Conservation (phyloP, 116 monocot genomes). For the Cymodocea nodosa region DNA sequence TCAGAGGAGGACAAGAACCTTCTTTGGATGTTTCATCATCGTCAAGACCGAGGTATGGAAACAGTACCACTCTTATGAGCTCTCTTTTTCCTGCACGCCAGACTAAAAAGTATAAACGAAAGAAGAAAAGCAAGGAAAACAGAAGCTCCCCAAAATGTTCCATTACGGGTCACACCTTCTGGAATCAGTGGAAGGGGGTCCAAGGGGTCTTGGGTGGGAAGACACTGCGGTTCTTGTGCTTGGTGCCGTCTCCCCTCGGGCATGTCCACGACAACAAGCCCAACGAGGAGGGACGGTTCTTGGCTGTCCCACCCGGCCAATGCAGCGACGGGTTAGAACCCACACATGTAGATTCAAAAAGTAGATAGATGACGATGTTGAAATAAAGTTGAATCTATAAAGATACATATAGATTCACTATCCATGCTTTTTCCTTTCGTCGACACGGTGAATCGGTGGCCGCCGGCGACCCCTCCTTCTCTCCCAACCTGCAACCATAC, state of each 20-base stretch:
- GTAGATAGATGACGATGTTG: no score
- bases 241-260: slow-evolving; percentile 52
- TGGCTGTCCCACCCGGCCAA: slow-evolving; percentile 96
- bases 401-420: no score
- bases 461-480: no score
- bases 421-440: no score
- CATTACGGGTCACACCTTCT: slow-evolving; percentile 15
- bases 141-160: neutral
- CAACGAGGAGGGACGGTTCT: slow-evolving; percentile 65
- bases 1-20: slow-evolving; percentile 13
- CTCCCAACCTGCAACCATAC: no score
- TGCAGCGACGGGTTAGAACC: slow-evolving; percentile 67
- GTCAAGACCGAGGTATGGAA: slow-evolving; percentile 52
- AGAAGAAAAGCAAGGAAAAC: slow-evolving; percentile 4
- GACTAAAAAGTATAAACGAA: neutral
- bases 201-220: slow-evolving; percentile 23
- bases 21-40: slow-evolving; percentile 18
- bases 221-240: slow-evolving; percentile 24
- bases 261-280: slow-evolving; percentile 82
- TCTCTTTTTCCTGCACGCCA: slow-evolving; percentile 46
- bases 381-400: no score
- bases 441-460: no score
- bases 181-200: slow-evolving; percentile 40
- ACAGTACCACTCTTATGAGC: slow-evolving; percentile 16
- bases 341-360: no score